Evolutionary conservation across 345 rosid species (phyloP).

Genomic region (Hevea brasiliensis): DNA sequence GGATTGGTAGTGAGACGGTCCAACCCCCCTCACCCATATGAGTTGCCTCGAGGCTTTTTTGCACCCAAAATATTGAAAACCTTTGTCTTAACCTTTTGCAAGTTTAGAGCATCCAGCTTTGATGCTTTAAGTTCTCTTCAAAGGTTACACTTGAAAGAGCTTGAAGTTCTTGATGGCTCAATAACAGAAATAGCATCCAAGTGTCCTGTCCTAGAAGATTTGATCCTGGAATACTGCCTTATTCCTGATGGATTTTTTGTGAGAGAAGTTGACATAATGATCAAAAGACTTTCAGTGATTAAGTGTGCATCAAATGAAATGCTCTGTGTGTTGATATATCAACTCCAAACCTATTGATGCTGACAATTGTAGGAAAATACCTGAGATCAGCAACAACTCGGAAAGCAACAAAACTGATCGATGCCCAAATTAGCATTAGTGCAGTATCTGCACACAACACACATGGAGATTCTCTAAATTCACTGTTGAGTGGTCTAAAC

Average conservation of each 20-base stretch:
- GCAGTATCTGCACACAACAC: not conserved
- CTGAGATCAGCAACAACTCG: slow-evolving; percentile 7
- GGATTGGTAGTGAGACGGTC: not conserved
- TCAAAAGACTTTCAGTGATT: slow-evolving; percentile 16
- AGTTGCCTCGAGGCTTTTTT: slow-evolving; percentile 15
- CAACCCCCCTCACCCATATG: slow-evolving; percentile 7
- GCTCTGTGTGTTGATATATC: slow-evolving; percentile 19
- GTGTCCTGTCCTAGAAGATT: slow-evolving; percentile 22
- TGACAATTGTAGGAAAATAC: slow-evolving; percentile 2
- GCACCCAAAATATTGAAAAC: slow-evolving; percentile 20
- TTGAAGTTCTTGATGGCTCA: slow-evolving; percentile 11
- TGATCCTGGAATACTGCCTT: slow-evolving; percentile 21
- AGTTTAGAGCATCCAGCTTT: slow-evolving; percentile 21
- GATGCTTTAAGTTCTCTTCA: slow-evolving; percentile 23
- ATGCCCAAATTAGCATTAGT: slow-evolving; percentile 6
- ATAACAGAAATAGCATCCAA: slow-evolving; percentile 16
- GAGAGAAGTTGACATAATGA: slow-evolving; percentile 17
- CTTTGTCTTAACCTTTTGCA: slow-evolving; percentile 17
- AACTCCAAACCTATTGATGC: slow-evolving; percentile 15
- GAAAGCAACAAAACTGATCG: slow-evolving; percentile 14
- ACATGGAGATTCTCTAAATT: slow-evolving; percentile 9
- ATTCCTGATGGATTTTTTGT: slow-evolving; percentile 20
- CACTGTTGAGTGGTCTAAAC: slow-evolving; percentile 15
- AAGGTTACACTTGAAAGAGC: slow-evolving; percentile 13
- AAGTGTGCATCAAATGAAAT: slow-evolving; percentile 11